A percentile compares a stretch with the other conserved stretches of the same genome.
These are phyloP conservation scores for Chalaropsis ovoidea DNA, from an alignment of 2,329 filamentous ascomycete genomes.

Conservation along the genomic window DNA sequence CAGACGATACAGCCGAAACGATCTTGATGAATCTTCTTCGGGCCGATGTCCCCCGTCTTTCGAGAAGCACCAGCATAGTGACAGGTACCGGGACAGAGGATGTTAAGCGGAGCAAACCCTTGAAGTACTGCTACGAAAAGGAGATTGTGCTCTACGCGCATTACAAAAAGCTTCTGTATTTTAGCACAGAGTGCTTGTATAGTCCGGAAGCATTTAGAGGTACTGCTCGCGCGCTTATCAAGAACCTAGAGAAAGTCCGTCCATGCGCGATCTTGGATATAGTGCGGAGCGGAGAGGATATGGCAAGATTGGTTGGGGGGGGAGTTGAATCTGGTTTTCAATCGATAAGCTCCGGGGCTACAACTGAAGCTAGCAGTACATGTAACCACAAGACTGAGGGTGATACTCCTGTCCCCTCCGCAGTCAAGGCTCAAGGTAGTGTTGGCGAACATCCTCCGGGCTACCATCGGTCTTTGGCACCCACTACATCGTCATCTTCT, in stretches of 20 bases:
- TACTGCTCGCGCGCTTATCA: slow-evolving; percentile 82
- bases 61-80: slow-evolving; percentile 81
- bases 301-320: slow-evolving; percentile 64
- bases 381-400: slow-evolving; percentile 1
- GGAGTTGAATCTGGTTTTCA: background rate
- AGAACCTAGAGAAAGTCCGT: slow-evolving; percentile 84
- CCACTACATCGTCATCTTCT: background rate
- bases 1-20: slow-evolving; percentile 93
- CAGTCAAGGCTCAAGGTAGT: background rate
- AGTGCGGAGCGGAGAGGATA: slow-evolving; percentile 88
- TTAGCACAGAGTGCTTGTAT: slow-evolving; percentile 97
- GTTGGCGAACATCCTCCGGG: too few species aligned
- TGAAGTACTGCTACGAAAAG: slow-evolving; percentile 98
- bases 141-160: slow-evolving; percentile 97
- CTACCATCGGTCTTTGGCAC: background rate
- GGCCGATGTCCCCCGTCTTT: slow-evolving; percentile 77
- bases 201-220: slow-evolving; percentile 94
- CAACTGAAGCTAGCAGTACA: background rate
- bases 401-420: background rate
- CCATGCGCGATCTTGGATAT: slow-evolving; percentile 93
- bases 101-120: slow-evolving; percentile 87
- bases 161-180: slow-evolving; percentile 94
- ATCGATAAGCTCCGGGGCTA: background rate
- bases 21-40: slow-evolving; percentile 94
- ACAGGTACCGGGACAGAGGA: slow-evolving; percentile 69